These are phyloP conservation scores for Neotropicomus parvogracilis DNA, from an alignment of 1,284 basidiomycete species.

Conservation along the genomic window DNA sequence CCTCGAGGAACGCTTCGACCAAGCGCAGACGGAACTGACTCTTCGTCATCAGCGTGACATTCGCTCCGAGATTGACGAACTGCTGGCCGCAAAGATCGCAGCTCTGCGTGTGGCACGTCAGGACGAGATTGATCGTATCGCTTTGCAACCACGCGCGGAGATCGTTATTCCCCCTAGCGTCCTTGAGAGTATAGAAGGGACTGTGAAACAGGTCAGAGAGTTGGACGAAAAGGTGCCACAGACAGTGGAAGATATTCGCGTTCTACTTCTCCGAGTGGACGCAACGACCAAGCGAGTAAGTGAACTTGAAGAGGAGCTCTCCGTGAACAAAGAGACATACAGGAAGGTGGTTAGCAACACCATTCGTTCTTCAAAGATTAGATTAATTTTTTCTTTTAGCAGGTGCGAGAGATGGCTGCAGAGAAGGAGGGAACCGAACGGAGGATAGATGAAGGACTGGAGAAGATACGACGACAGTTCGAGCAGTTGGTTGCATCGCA, in stretches of 20 bases:
- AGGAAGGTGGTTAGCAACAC: conserved; percentile 16
- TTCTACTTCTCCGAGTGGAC: conserved; percentile 26
- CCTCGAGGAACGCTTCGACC: conserved; percentile 32
- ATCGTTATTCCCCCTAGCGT: conserved; percentile 22
- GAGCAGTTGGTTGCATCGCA: conserved; percentile 16
- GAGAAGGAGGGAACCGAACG: conserved; percentile 14
- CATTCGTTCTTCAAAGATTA: not conserved
- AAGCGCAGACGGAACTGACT: conserved; percentile 31
- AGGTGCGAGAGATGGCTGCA: conserved; percentile 18
- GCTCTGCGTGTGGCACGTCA: conserved; percentile 23
- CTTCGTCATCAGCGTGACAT: conserved; percentile 23
- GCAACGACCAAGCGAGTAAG: conserved; percentile 22
- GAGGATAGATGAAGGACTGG: conserved; percentile 15
- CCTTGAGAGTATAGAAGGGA: conserved; percentile 20
- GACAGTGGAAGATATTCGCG: conserved; percentile 26
- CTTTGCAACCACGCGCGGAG: conserved; percentile 15
- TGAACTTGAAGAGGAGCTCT: conserved; percentile 24
- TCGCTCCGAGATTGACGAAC: conserved; percentile 20
- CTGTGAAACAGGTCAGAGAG: conserved; percentile 14
- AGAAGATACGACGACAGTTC: conserved; percentile 20
- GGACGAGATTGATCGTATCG: conserved; percentile 20
- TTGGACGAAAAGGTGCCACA: conserved; percentile 24
- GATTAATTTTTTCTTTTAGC: conserved; percentile 14
- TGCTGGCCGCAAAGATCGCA: conserved; percentile 19
- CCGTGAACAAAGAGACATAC: conserved; percentile 16